Percentiles rank a stretch among this genome's conserved stretches.
Conservation (phyloP, 2,329 filamentous ascomycete species). For the Pyrenochaeta sp. region DNA sequence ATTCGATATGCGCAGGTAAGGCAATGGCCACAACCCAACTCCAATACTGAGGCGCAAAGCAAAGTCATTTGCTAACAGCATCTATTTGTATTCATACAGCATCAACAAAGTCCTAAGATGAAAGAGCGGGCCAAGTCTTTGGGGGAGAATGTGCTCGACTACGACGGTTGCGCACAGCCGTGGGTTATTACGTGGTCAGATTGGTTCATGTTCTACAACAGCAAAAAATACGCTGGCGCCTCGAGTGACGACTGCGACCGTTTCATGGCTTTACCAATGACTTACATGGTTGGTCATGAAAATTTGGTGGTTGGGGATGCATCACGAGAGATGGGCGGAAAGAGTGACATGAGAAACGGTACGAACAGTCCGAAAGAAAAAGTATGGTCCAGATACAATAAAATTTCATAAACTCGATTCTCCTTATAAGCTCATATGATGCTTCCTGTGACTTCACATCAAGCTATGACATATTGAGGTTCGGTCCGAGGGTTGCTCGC, state of each 20-base stretch:
- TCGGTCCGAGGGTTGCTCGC: too few relatives aligned
- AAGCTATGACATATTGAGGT: too few relatives aligned
- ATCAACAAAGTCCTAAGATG: constrained; percentile 4
- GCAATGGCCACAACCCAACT: background rate
- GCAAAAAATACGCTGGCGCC: background rate
- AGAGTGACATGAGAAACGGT: background rate
- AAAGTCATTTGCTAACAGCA: too few relatives aligned
- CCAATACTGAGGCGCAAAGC: too few relatives aligned
- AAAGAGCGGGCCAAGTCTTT: constrained; percentile 1
- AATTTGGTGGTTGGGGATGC: constrained; percentile 2
- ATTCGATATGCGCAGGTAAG: constrained; percentile 5
- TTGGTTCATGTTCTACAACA: constrained; percentile 1
- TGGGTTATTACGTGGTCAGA: constrained; percentile 1
- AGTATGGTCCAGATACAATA: too few relatives aligned
- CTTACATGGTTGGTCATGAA: constrained; percentile 4
- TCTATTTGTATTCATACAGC: background rate
- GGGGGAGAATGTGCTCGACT: constrained; percentile 2
- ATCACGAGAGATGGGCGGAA: background rate
- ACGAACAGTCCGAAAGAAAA: too few relatives aligned
- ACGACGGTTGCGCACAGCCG: constrained; percentile 2
- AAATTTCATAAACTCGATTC: too few relatives aligned
- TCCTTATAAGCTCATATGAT: too few relatives aligned
- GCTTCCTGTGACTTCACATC: too few relatives aligned
- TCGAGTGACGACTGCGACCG: constrained; percentile 1
- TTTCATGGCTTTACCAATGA: constrained; percentile 5